Evolutionary conservation across 2,329 filamentous ascomycete genomes (phyloP).

Genomic region (Pseudogymnoascus verrucosus): DNA sequence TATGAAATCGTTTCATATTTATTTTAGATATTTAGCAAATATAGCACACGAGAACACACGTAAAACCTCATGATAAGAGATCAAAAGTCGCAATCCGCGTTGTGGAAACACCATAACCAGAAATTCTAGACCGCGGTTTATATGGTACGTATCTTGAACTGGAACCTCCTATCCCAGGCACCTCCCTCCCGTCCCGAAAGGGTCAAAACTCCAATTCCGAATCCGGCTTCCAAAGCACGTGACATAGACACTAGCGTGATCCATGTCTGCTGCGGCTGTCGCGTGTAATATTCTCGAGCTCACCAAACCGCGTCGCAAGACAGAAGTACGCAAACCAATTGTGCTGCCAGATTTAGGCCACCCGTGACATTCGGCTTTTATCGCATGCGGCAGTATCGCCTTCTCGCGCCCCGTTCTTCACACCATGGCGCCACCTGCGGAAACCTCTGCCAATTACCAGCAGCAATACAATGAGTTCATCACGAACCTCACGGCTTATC

Average conservation of each 20-base stretch:
- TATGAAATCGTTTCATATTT: background rate
- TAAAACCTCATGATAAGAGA: background rate
- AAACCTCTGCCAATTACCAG: background rate
- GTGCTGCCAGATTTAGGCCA: constrained; percentile 7
- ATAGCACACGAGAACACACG: background rate
- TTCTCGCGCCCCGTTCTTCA: background rate
- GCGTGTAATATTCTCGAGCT: constrained; percentile 7
- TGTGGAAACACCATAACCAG: background rate
- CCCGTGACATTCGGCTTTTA: background rate
- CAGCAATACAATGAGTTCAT: constrained; percentile 75
- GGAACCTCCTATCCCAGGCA: background rate
- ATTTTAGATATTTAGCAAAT: background rate
- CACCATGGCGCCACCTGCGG: background rate
- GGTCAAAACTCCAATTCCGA: background rate
- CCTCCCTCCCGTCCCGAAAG: background rate
- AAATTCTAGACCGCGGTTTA: background rate
- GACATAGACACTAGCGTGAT: background rate
- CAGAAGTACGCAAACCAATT: constrained; percentile 7
- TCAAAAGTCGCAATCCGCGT: background rate
- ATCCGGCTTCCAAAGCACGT: background rate
- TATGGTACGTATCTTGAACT: background rate
- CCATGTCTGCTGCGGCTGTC: constrained; percentile 7
- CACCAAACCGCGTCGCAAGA: constrained; percentile 8
- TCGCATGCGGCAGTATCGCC: constrained; percentile 8
- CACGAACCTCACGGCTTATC: constrained; percentile 61